phyloP scores from a whole-genome alignment of 352 stramenopile genomes.

The Pythium scleroteichum region DNA sequence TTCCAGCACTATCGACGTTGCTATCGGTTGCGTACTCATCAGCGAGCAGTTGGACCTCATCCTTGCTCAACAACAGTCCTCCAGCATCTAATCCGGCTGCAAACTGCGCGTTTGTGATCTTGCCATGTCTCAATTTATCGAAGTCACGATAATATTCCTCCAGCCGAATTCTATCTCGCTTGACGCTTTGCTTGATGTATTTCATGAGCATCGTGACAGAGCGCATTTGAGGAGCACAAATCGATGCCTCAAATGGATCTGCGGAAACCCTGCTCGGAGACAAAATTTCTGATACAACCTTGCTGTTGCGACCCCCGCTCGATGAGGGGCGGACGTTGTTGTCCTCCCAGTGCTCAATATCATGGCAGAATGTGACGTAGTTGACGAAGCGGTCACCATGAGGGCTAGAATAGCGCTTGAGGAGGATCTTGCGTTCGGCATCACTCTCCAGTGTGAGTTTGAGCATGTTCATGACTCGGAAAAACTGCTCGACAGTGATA shows the following conservation, averaged over 20 bases:
- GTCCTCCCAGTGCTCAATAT: constrained; percentile 61
- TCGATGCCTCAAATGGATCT: constrained; percentile 40
- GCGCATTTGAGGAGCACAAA: constrained; percentile 36
- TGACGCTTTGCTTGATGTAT: constrained; percentile 81
- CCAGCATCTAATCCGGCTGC: constrained; percentile 54
- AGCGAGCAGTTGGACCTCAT: constrained; percentile 56
- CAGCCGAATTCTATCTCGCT: constrained; percentile 77
- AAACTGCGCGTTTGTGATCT: constrained; percentile 73
- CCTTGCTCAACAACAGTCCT: constrained; percentile 52
- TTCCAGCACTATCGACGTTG: constrained; percentile 62
- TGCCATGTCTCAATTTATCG: constrained; percentile 78
- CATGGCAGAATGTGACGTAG: constrained; percentile 84
- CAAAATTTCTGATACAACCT: constrained; percentile 60
- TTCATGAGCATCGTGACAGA: constrained; percentile 69
- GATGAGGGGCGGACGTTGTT: constrained; percentile 50
- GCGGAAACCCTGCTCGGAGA: constrained; percentile 44
- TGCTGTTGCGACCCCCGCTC: constrained; percentile 24
- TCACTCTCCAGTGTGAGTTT: constrained; percentile 61
- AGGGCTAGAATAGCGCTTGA: constrained; percentile 69
- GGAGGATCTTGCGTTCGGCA: constrained; percentile 50
- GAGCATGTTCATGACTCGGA: constrained; percentile 78
- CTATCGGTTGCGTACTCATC: constrained; percentile 59
- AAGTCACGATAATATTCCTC: constrained; percentile 87
- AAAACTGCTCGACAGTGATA: constrained; percentile 82
- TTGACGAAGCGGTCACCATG: constrained; percentile 80